Base-by-base conservation (phyloP, 306 rosid genomes). In the Lathyrus sativus region DNA sequence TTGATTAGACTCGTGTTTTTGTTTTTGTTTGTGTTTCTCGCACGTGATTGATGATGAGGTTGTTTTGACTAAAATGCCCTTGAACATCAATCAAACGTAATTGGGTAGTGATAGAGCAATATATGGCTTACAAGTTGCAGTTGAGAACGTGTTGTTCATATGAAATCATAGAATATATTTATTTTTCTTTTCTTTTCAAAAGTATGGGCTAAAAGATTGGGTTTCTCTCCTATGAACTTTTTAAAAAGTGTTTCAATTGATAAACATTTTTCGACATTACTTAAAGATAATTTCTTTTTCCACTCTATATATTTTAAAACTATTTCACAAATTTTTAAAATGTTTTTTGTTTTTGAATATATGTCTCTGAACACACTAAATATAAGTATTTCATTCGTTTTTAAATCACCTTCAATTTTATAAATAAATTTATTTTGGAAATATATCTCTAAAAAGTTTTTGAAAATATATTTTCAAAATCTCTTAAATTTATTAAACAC, bases 41-140 rank as follows among this genome's bases (percentile, higher is more conserved):
- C 51, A 41, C 17, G 38, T 39, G 49, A 60, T 33, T 17, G 13
- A 11, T 41, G 35, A 43, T 9, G 61, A 75, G 42, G 55, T 2
- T 24, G 11, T 15, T 68, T 68, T 74, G 59, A 74, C 88, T 51
- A 74, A 60, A 80, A 71, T 8, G 60, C 76, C 87, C 84, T 55
- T 49, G 44, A 54, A 48, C 37, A 55, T 51, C 12, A 44, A 44
- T 44, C 5, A 42, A 42, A 42, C 6, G n/a, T 13, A 11, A 11
- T 42, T 42, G 48, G 14, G n/a, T 42, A 13, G 48, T 42, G 48
- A 42, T 42, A 4, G 26, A 49, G 26, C 1, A 49, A 49, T 49
- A 7, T 49, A 17, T 49, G 55, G 55, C 55, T 3, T 8, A 17
- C 11, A 17, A 48, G 24, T 48, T 48, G 55, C 55, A 49, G 19